A percentile compares a stretch with the other conserved stretches of the same genome.
phyloP scores from a whole-genome alignment of 1,284 basidiomycete species.

The Pterula multifida region DNA sequence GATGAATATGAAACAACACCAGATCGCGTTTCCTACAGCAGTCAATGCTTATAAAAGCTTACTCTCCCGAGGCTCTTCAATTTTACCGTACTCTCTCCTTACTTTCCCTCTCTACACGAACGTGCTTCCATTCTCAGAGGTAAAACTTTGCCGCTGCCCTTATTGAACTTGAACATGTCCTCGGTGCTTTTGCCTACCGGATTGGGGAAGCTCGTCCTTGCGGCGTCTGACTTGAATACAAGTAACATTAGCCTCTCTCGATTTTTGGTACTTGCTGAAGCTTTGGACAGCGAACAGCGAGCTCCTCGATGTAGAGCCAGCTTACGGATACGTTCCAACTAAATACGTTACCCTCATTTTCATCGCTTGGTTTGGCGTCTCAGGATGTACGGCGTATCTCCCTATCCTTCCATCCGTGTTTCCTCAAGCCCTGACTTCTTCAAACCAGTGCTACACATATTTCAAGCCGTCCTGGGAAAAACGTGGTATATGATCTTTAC shows the following conservation, averaged over 20 bases:
- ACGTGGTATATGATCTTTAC: conserved; percentile 39
- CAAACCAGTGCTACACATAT: conserved; percentile 23
- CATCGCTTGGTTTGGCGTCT: not conserved
- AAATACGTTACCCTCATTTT: not conserved
- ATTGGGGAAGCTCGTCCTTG: not conserved
- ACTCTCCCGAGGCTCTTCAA: too few species aligned
- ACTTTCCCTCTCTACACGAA: too few species aligned
- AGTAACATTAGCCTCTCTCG: too few species aligned
- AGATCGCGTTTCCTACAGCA: too few species aligned
- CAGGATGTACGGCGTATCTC: not conserved
- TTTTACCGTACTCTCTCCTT: too few species aligned
- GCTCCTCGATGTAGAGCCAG: not conserved
- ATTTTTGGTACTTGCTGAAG: too few species aligned
- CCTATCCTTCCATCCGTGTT: not conserved
- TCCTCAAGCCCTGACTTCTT: not conserved
- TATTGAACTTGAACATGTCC: too few species aligned
- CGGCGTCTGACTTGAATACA: not conserved
- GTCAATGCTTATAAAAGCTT: too few species aligned
- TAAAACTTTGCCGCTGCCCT: too few species aligned
- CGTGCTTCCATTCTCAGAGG: too few species aligned
- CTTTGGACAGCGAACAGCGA: too few species aligned
- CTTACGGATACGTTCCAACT: conserved; percentile 1
- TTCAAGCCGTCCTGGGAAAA: conserved; percentile 24
- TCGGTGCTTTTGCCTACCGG: not conserved
- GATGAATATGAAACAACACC: too few species aligned